phyloP scores from a whole-genome alignment of 225 moss, liverwort and hornwort species.

The Marchantia paleacea region DNA sequence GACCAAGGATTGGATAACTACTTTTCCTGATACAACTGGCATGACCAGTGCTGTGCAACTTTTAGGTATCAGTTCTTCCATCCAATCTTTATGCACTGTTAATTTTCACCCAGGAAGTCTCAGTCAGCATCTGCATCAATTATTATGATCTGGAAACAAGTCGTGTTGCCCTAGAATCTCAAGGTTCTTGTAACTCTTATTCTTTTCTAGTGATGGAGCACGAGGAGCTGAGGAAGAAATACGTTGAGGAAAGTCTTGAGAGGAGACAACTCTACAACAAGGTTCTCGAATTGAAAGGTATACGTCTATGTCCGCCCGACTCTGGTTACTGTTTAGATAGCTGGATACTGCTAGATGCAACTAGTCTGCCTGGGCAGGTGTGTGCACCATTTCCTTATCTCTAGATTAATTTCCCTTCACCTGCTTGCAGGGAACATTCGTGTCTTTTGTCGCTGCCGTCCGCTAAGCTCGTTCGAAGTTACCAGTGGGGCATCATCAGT shows the following conservation, averaged over 20 bases:
- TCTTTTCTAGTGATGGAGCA: slow-evolving; percentile 65
- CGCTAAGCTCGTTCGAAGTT: slow-evolving; percentile 55
- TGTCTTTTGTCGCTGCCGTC: slow-evolving; percentile 90
- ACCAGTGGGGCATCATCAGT: slow-evolving; percentile 53
- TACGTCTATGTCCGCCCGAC: neutral
- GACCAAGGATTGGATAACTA: slow-evolving; percentile 71
- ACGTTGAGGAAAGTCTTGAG: slow-evolving; percentile 71
- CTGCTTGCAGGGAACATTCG: slow-evolving; percentile 74
- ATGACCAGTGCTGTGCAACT: slow-evolving; percentile 60
- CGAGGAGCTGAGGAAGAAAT: slow-evolving; percentile 59
- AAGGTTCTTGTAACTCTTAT: too few species aligned
- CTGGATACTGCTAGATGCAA: neutral
- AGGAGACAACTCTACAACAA: slow-evolving; percentile 87
- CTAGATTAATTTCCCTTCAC: neutral
- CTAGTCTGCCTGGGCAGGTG: neutral
- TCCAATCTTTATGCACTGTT: neutral
- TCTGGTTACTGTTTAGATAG: neutral
- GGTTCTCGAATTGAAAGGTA: slow-evolving; percentile 93
- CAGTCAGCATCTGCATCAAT: too few species aligned
- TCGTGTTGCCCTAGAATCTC: too few species aligned
- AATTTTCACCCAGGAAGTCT: neutral
- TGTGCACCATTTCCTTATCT: neutral
- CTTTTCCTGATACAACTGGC: slow-evolving; percentile 59
- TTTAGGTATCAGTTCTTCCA: slow-evolving; percentile 39
- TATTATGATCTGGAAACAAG: neutral